Percentiles rank a stretch among this genome's conserved stretches.
These are phyloP conservation scores for Neurospora terricola DNA, from an alignment of 495 filamentous ascomycete species.

Conservation along the genomic window DNA sequence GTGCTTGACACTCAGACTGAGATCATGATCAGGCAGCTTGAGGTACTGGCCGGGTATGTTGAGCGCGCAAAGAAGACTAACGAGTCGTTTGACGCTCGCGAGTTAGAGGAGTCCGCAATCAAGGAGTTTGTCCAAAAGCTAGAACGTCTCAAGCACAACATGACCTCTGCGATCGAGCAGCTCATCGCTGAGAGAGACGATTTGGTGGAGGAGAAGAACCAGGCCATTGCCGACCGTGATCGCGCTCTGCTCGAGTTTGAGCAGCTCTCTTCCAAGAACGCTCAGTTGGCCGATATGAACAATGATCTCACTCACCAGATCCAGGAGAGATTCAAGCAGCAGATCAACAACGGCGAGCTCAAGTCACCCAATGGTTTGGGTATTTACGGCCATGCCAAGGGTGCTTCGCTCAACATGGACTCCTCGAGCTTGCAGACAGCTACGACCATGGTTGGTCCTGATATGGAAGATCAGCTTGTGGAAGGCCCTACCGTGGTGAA, in stretches of 20 bases:
- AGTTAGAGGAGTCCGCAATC: conserved; percentile 74
- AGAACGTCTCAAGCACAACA: conserved; percentile 72
- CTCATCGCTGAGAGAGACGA: conserved; percentile 75
- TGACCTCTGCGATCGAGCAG: conserved; percentile 69
- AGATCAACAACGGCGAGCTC: conserved; percentile 45
- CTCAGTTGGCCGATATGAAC: conserved; percentile 86
- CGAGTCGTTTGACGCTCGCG: conserved; percentile 59
- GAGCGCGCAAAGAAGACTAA: conserved; percentile 62
- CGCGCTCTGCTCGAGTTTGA: conserved; percentile 92
- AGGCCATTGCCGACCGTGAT: conserved; percentile 71
- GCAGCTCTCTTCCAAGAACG: conserved; percentile 85
- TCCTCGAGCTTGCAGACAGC: conserved; percentile 21
- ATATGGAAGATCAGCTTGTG: conserved; percentile 56
- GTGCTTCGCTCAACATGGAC: conserved; percentile 50
- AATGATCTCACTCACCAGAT: conserved; percentile 91
- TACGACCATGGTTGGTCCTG: conserved; percentile 49
- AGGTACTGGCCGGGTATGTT: conserved; percentile 61
- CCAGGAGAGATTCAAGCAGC: conserved; percentile 81
- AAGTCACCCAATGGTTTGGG: conserved; percentile 68
- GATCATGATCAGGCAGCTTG: conserved; percentile 85
- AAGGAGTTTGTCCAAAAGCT: conserved; percentile 83
- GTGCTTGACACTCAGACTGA: conserved; percentile 90
- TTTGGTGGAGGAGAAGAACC: conserved; percentile 69
- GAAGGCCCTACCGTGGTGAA: conserved; percentile 83
- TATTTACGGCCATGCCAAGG: conserved; percentile 70